phyloP scores from a whole-genome alignment of 2,329 filamentous ascomycete species.

The Arachnomyces sp. region DNA sequence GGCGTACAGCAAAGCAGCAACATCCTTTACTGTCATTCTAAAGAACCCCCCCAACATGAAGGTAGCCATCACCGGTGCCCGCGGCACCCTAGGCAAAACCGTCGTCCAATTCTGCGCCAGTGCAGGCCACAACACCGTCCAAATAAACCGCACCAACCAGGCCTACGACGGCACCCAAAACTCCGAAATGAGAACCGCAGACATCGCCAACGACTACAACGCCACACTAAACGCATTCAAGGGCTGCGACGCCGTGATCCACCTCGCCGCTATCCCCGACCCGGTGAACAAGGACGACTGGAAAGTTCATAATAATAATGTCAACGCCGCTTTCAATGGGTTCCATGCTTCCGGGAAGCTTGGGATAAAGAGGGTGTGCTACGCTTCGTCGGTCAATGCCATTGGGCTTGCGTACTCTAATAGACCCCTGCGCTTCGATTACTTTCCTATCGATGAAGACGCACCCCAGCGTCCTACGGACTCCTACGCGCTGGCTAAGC shows the following conservation, averaged over 20 bases:
- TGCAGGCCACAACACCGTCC: conserved; percentile 25
- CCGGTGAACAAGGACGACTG: conserved; percentile 25
- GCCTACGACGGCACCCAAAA: conserved; percentile 23
- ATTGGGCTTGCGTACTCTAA: conserved; percentile 32
- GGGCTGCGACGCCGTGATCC: conserved; percentile 31
- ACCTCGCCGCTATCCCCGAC: conserved; percentile 31
- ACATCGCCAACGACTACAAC: conserved; percentile 26
- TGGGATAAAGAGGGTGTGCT: conserved; percentile 29
- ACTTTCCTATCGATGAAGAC: no score
- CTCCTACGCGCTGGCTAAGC: conserved; percentile 29
- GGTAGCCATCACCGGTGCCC: conserved; percentile 35
- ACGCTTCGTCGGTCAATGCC: conserved; percentile 31
- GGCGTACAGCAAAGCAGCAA: no score
- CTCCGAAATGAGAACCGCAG: conserved; percentile 27
- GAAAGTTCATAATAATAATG: conserved; percentile 31
- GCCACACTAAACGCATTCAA: conserved; percentile 23
- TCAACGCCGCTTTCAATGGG: conserved; percentile 32
- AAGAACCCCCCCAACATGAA: no score
- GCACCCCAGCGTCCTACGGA: conserved; percentile 26
- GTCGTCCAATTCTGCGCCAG: conserved; percentile 25
- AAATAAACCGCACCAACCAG: conserved; percentile 26
- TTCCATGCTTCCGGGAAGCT: conserved; percentile 29
- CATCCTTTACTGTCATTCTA: no score
- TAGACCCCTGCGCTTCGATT: conserved; percentile 25
- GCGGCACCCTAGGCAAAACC: conserved; percentile 24